Percentiles rank a stretch among this genome's conserved stretches.
These are phyloP conservation scores for Cyclospora cayetanensis DNA, from an alignment of 169 alveolate species.

Conservation along the genomic window DNA sequence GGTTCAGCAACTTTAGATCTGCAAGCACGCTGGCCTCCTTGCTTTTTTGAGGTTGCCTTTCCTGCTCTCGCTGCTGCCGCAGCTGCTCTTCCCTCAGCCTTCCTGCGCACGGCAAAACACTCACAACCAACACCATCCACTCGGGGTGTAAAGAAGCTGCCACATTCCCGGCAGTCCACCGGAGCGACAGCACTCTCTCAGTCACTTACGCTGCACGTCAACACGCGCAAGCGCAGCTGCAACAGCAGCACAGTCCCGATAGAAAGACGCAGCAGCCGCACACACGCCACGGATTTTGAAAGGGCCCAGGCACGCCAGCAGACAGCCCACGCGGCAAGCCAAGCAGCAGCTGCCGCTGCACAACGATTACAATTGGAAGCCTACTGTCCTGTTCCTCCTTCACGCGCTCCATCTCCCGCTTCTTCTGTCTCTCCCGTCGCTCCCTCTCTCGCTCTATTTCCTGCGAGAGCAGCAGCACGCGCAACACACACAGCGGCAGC, in stretches of 20 bases:
- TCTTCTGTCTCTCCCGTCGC: constrained; percentile 16
- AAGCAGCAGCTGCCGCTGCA: background rate
- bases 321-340: background rate
- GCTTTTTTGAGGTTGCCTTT: background rate
- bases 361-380: background rate
- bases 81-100: background rate
- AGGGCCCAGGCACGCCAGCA: background rate
- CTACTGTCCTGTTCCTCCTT: constrained; percentile 13
- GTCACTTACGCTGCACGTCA: background rate
- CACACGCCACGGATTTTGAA: too few species aligned
- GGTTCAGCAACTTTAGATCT: constrained; percentile 57
- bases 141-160: background rate
- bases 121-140: background rate
- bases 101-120: background rate
- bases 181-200: background rate
- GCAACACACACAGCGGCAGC: background rate
- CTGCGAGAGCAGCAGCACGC: background rate
- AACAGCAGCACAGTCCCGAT: background rate
- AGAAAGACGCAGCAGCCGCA: too few species aligned
- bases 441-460: constrained; percentile 60
- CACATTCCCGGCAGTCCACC: background rate
- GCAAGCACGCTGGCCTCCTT: constrained; percentile 59
- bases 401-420: constrained; percentile 17
- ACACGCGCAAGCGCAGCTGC: background rate
- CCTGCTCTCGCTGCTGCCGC: background rate